Conservation (phyloP, 805 yeast species). For the Metschnikowia orientalis region DNA sequence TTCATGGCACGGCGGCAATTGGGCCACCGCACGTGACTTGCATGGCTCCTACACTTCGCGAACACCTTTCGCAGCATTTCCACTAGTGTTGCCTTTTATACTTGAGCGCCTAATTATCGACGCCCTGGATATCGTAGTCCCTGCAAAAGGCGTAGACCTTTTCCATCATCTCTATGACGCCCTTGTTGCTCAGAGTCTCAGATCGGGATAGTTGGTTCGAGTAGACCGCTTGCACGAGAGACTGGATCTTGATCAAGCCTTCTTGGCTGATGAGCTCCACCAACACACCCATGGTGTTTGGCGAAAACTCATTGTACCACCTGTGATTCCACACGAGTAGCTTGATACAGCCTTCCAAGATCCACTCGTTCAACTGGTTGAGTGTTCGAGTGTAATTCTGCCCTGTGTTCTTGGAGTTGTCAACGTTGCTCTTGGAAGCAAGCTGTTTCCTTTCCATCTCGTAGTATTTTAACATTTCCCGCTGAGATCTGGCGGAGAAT, state of each 20-base stretch:
- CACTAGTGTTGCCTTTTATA: not conserved
- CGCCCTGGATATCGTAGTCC: slow-evolving; percentile 41
- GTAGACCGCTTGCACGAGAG: slow-evolving; percentile 64
- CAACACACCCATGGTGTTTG: slow-evolving; percentile 55
- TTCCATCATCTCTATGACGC: slow-evolving; percentile 54
- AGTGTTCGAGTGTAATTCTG: slow-evolving; percentile 38
- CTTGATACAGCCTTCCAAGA: slow-evolving; percentile 68
- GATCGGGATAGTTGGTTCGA: slow-evolving; percentile 28
- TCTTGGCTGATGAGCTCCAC: slow-evolving; percentile 64
- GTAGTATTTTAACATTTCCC: slow-evolving; percentile 67
- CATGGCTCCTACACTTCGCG: not conserved
- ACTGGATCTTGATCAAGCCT: slow-evolving; percentile 73
- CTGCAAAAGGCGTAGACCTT: slow-evolving; percentile 47
- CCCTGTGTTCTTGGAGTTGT: slow-evolving; percentile 14
- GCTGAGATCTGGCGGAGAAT: slow-evolving; percentile 76
- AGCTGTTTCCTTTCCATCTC: slow-evolving; percentile 43
- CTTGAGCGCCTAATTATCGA: slow-evolving; percentile 22
- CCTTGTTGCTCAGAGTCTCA: slow-evolving; percentile 36
- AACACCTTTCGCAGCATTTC: not conserved
- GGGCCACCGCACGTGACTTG: slow-evolving; percentile 5
- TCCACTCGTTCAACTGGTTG: slow-evolving; percentile 46
- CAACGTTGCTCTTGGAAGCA: slow-evolving; percentile 21
- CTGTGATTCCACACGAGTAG: slow-evolving; percentile 96
- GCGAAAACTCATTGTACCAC: slow-evolving; percentile 92
- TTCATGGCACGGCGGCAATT: too few relatives aligned